phyloP scores from a whole-genome alignment of 2,329 filamentous ascomycete species.

The Incumbomyces delicatus region DNA sequence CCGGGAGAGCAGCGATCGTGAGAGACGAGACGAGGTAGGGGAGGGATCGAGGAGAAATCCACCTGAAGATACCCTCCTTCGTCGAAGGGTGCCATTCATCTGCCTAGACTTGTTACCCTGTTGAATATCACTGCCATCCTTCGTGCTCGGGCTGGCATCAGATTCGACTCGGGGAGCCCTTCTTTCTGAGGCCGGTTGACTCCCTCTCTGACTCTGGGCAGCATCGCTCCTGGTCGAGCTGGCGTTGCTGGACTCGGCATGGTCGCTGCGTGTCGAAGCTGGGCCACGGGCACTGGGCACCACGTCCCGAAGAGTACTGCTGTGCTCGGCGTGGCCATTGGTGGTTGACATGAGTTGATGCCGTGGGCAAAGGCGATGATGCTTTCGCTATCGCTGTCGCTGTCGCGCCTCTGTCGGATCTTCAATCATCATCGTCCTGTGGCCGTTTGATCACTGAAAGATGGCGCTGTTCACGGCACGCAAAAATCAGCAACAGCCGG shows the following conservation, averaged over 20 bases:
- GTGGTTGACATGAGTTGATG: slow-evolving; percentile 7
- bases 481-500: too few species aligned
- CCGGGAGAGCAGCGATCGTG: slow-evolving; percentile 22
- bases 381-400: background rate
- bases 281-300: too few species aligned
- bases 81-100: slow-evolving; percentile 2
- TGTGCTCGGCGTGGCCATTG: slow-evolving; percentile 3
- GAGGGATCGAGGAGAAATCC: slow-evolving; percentile 38
- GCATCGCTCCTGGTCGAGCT: slow-evolving; percentile 2
- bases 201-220: slow-evolving; percentile 8
- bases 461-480: too few species aligned
- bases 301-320: slow-evolving; percentile 9
- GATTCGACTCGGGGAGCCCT: background rate
- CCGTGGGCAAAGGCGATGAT: background rate
- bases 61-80: slow-evolving; percentile 23
- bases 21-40: slow-evolving; percentile 25
- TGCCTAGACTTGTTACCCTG: slow-evolving; percentile 7
- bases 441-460: background rate
- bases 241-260: slow-evolving; percentile 4
- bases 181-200: slow-evolving; percentile 9
- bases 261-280: background rate
- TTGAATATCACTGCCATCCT: slow-evolving; percentile 1
- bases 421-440: background rate
- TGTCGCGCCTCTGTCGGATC: background rate
- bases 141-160: slow-evolving; percentile 6